Evolutionary conservation across 257 asterid species (phyloP).

Genomic region (Solanum appendiculatum): DNA sequence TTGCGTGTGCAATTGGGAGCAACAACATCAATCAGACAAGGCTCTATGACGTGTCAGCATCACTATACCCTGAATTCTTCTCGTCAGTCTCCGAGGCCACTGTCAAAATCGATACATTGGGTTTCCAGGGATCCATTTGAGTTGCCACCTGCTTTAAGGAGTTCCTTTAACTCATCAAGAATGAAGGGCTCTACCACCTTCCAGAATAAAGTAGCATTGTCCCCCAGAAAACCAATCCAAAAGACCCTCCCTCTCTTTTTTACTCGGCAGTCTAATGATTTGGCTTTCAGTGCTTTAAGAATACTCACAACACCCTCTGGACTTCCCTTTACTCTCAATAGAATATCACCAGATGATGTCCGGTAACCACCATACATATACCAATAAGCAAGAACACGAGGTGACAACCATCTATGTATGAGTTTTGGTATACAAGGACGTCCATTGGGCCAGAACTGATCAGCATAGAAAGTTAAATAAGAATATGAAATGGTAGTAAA

Average conservation of each 20-base stretch:
- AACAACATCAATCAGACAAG: background rate
- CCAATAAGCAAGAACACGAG: slow-evolving; percentile 91
- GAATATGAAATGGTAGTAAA: slow-evolving; percentile 54
- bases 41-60: slow-evolving; percentile 10
- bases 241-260: slow-evolving; percentile 49
- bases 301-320: slow-evolving; percentile 47
- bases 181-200: slow-evolving; percentile 54
- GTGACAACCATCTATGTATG: slow-evolving; percentile 82
- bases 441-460: slow-evolving; percentile 65
- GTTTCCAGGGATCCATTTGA: slow-evolving; percentile 15
- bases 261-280: slow-evolving; percentile 45
- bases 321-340: slow-evolving; percentile 59
- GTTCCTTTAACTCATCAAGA: slow-evolving; percentile 48
- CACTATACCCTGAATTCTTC: slow-evolving; percentile 14
- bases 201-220: slow-evolving; percentile 55
- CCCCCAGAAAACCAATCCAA: slow-evolving; percentile 85
- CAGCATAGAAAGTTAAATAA: slow-evolving; percentile 59
- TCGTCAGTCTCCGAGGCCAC: slow-evolving; percentile 27
- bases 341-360: slow-evolving; percentile 70
- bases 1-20: no score
- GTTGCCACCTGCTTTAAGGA: slow-evolving; percentile 25
- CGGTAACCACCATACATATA: slow-evolving; percentile 83
- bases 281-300: slow-evolving; percentile 36
- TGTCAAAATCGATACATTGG: slow-evolving; percentile 6
- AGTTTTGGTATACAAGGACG: slow-evolving; percentile 63